Conservation (phyloP, 2,329 filamentous ascomycete species). For the Emmonsiellopsis sp. region DNA sequence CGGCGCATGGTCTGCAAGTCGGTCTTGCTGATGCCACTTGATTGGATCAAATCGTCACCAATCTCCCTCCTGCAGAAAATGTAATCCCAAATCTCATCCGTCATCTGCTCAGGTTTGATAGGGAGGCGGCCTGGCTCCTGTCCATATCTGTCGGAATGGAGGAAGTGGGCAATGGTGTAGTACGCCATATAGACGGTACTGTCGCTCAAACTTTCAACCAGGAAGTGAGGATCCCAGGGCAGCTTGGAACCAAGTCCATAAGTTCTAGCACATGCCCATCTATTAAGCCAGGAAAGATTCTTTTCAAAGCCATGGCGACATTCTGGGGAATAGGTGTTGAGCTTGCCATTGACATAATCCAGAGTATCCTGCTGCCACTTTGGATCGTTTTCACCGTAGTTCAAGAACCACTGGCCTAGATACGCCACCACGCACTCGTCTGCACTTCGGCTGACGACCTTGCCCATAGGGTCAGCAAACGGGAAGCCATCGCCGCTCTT, state of each 20-base stretch:
- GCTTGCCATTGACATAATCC: conserved; percentile 58
- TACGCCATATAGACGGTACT: conserved; percentile 74
- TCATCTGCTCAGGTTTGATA: conserved; percentile 77
- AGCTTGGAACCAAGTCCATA: conserved; percentile 91
- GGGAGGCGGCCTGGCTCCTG: conserved; percentile 58
- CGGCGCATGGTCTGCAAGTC: conserved; percentile 71
- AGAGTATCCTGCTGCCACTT: conserved; percentile 72
- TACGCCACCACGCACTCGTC: conserved; percentile 90
- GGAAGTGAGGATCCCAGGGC: conserved; percentile 82
- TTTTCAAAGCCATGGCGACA: conserved; percentile 73
- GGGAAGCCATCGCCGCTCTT: conserved; percentile 71
- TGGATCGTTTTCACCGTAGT: conserved; percentile 76
- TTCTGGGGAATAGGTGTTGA: conserved; percentile 73
- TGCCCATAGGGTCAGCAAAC: conserved; percentile 86
- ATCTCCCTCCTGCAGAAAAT: conserved; percentile 71
- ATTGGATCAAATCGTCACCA: conserved; percentile 52
- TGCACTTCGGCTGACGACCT: conserved; percentile 78
- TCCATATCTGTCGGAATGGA: conserved; percentile 83
- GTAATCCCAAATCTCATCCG: conserved; percentile 93
- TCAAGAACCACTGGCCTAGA: conserved; percentile 95
- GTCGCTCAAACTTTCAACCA: conserved; percentile 88
- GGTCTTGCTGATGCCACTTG: conserved; percentile 63
- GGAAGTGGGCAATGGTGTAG: conserved; percentile 51
- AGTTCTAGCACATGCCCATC: conserved; percentile 88
- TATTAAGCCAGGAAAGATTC: conserved; percentile 83